A percentile compares a stretch with the other conserved stretches of the same genome.
Evolutionary conservation across 164 flowering plant species (phyloP).

Genomic region (Cinnamomum chago): DNA sequence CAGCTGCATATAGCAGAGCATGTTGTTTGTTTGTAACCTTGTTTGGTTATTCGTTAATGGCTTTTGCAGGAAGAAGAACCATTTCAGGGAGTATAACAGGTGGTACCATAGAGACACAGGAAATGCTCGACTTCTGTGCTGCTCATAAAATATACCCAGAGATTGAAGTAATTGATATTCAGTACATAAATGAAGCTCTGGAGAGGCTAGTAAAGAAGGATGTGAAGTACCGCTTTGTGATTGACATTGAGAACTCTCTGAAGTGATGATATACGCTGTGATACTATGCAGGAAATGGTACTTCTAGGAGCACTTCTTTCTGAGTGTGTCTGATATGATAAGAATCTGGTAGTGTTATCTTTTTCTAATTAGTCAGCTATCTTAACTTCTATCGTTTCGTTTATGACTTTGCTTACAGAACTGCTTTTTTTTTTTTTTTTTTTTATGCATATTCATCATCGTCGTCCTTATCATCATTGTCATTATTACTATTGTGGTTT

Average conservation of each 20-base stretch:
- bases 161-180: constrained; percentile 67
- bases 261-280: constrained; percentile 37
- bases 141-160: constrained; percentile 64
- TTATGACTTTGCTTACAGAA: no score
- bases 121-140: constrained; percentile 85
- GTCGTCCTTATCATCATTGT: no score
- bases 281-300: background rate
- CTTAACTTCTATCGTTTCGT: no score
- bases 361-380: no score
- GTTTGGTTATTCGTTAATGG: background rate
- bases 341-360: background rate
- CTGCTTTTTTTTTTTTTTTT: no score
- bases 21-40: background rate
- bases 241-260: constrained; percentile 66
- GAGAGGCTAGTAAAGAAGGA: constrained; percentile 74
- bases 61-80: constrained; percentile 53
- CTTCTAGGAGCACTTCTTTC: background rate
- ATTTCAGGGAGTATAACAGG: constrained; percentile 69
- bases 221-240: constrained; percentile 83
- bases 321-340: background rate
- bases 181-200: constrained; percentile 77
- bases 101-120: constrained; percentile 68
- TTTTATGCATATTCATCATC: no score
- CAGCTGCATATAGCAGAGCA: background rate
- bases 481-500: no score